Percentiles rank a stretch among this genome's conserved stretches.
Conservation (phyloP, 1,284 basidiomycete species). For the Rhodotorula sp. region DNA sequence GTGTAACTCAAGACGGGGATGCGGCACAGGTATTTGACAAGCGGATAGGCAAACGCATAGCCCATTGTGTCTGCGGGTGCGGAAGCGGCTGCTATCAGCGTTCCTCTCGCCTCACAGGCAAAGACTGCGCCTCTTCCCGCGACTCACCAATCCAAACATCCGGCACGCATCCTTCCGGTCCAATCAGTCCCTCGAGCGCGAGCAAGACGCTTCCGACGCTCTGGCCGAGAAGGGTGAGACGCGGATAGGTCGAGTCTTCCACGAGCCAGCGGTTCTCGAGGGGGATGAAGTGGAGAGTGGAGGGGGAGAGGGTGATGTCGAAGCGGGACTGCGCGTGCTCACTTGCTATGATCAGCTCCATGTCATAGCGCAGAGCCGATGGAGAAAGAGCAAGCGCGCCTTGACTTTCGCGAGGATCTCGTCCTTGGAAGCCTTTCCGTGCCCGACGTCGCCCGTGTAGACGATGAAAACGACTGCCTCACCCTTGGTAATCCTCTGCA, state of each 20-base stretch:
- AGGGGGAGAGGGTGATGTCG: constrained; percentile 68
- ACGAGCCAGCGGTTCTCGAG: constrained; percentile 69
- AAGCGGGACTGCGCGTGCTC: constrained; percentile 65
- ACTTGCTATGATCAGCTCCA: not conserved
- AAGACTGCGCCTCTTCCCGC: not conserved
- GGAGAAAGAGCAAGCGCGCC: constrained; percentile 54
- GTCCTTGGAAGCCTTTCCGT: constrained; percentile 64
- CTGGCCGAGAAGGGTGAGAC: constrained; percentile 88
- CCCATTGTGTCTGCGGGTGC: constrained; percentile 91
- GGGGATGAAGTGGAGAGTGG: constrained; percentile 72
- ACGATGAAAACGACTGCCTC: constrained; percentile 72
- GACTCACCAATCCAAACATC: constrained; percentile 84
- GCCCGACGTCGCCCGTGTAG: constrained; percentile 76
- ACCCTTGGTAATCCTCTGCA: constrained; percentile 64
- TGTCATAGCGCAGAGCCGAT: not conserved
- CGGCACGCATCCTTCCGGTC: constrained; percentile 62
- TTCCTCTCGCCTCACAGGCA: too few relatives aligned
- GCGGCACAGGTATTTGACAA: constrained; percentile 60
- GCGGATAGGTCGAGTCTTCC: constrained; percentile 78
- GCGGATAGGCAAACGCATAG: constrained; percentile 87
- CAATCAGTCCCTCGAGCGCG: constrained; percentile 70
- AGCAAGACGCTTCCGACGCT: constrained; percentile 81
- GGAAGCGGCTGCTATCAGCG: too few relatives aligned
- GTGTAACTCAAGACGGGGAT: constrained; percentile 76
- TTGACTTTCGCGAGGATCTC: constrained; percentile 79